Evolutionary conservation across 1,284 basidiomycete genomes (phyloP), one percentile per base, ranked within the genome.

Genomic region (Ganoderma multipileum): DNA sequence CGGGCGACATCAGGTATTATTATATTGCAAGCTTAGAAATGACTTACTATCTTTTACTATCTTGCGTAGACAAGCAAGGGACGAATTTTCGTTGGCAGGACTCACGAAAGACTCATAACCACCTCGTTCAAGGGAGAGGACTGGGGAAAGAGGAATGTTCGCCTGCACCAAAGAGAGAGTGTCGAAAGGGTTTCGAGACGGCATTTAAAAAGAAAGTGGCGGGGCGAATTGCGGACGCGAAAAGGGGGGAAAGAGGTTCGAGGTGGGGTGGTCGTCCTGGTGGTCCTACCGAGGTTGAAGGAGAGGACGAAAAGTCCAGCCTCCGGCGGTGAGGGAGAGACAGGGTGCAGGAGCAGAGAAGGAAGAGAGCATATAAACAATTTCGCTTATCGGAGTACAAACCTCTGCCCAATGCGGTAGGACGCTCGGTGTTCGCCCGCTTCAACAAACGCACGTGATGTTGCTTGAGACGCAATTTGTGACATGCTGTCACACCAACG

Each of bases 331-430:
- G 36, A 39, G 26, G n/a, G 23, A 60, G 33, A 16, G 23, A 20
- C 23, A 28, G 14, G 11, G 23, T 18, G 55, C 30, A 20, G 30
- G 30, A 58, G 2, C 3, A 33, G 23, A 20, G 38, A 28, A 14
- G 8, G 14, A 20, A 26, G 36, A 38, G 58, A 26, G 23, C 12
- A 39, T 52, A 41, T 41, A 38, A 60, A 9, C 20, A 14, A 8
- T 11, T 20, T 52, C 66, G 66, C 41, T 28, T 60, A 42, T 61
- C 67, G 67, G 67, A 68, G 67, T 64, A 20, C 50, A 38, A 68
- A 68, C 47, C 23, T 62, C 44, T 38, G 33, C 20, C 11, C 58
- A 44, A 38, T 41, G 39, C 6, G 54, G n/a, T 23, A 20, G 28
- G 23, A 36, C 11, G 8, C 20, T 41, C 1, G 20, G 26, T 9